Percentiles rank a stretch among this genome's conserved stretches.
Evolutionary conservation across 2,329 filamentous ascomycete species (phyloP).

Genomic region (Arthrobotrys conoides): DNA sequence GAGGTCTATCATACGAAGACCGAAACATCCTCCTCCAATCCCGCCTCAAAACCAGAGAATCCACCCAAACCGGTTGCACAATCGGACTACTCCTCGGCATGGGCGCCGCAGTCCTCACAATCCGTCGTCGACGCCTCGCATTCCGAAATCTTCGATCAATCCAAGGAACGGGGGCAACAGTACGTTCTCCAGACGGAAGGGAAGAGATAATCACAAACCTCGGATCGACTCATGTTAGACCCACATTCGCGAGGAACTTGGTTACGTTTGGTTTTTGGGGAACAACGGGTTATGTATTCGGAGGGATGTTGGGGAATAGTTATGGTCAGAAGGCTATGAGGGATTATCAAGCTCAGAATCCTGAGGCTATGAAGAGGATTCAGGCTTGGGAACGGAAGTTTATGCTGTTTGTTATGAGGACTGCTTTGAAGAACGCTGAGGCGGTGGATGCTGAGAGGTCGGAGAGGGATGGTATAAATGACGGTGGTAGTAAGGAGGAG

Average conservation of each 20-base stretch:
- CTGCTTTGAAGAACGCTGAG: not conserved
- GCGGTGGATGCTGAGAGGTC: slow-evolving; percentile 17
- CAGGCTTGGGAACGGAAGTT: not conserved
- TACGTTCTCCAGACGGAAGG: slow-evolving; percentile 26
- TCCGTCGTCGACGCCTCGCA: slow-evolving; percentile 27
- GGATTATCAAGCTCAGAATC: not conserved
- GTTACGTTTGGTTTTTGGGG: slow-evolving; percentile 7
- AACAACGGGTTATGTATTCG: not conserved
- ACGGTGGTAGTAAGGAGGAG: not conserved
- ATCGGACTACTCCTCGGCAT: slow-evolving; percentile 12
- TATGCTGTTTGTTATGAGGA: not conserved
- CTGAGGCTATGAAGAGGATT: slow-evolving; percentile 12
- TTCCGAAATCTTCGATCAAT: not conserved
- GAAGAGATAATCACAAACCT: slow-evolving; percentile 15
- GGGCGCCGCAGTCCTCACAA: not conserved
- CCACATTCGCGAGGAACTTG: not conserved
- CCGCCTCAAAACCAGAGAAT: not conserved
- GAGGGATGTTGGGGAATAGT: not conserved
- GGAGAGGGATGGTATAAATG: not conserved
- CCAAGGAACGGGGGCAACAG: not conserved
- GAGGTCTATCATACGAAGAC: slow-evolving; percentile 17
- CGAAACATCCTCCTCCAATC: not conserved
- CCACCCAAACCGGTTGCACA: not conserved
- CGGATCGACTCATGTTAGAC: not conserved
- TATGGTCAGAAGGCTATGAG: not conserved